Conservation (phyloP, 805 yeast genomes). For the Candida ascalaphidarum region DNA sequence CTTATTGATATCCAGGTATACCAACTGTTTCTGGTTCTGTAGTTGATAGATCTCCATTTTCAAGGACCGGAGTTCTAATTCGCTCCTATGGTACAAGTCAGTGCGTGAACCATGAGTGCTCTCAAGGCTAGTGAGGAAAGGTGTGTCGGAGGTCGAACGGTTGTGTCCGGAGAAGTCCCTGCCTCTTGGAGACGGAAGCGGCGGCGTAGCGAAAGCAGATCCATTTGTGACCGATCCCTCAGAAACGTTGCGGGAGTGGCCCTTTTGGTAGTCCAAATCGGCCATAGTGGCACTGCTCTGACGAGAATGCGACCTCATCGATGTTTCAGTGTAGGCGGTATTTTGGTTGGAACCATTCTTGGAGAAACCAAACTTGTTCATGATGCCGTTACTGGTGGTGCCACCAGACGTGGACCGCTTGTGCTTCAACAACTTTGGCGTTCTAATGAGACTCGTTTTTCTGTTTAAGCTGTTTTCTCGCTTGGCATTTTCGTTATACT, state of each 20-base stretch:
- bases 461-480: slow-evolving; percentile 10
- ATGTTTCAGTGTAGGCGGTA: no score
- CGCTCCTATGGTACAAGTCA: slow-evolving; percentile 1
- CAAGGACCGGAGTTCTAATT: slow-evolving; percentile 7
- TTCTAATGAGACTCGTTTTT: slow-evolving; percentile 18
- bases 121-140: slow-evolving; percentile 14
- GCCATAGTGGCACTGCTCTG: no score
- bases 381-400: slow-evolving; percentile 10
- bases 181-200: no score
- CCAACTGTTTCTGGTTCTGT: slow-evolving; percentile 12
- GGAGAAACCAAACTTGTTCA: slow-evolving; percentile 25
- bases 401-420: slow-evolving; percentile 34
- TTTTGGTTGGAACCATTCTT: no score
- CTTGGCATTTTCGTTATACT: slow-evolving; percentile 3
- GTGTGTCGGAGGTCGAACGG: slow-evolving; percentile 38
- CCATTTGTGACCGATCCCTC: slow-evolving; percentile 26
- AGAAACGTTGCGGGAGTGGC: slow-evolving; percentile 31
- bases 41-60: slow-evolving; percentile 34
- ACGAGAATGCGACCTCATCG: no score
- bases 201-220: slow-evolving; percentile 36
- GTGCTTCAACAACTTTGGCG: slow-evolving; percentile 29
- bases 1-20: slow-evolving; percentile 16
- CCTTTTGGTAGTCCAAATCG: slow-evolving; percentile 11
- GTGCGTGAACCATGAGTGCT: slow-evolving; percentile 1
- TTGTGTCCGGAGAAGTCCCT: no score